phyloP scores from a whole-genome alignment of 805 yeast genomes.

The Yarrowia keelungensis region DNA sequence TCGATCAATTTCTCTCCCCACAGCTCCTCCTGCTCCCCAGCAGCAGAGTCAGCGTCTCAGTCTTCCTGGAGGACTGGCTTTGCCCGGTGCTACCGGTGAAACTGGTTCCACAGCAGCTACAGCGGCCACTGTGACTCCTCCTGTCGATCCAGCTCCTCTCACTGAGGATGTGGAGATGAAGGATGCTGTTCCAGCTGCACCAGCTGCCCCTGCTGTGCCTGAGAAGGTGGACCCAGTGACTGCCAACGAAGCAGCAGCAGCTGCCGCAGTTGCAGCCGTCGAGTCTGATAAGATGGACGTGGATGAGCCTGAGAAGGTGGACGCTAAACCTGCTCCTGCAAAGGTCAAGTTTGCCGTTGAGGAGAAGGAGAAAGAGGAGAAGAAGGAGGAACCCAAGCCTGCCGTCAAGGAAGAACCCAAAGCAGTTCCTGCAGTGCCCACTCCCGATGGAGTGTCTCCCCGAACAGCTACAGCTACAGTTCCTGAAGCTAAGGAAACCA shows the following conservation, averaged over 20 bases:
- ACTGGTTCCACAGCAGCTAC: background rate
- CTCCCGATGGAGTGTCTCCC: background rate
- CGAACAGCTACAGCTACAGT: background rate
- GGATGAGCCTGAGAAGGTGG: constrained; percentile 1
- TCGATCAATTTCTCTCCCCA: constrained; percentile 16
- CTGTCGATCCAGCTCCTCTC: background rate
- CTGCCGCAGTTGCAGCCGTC: constrained; percentile 9
- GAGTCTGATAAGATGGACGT: constrained; percentile 21
- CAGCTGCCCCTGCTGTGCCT: background rate
- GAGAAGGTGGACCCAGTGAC: background rate
- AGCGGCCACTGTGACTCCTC: background rate
- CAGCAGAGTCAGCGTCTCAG: constrained; percentile 23
- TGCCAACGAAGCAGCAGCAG: constrained; percentile 17
- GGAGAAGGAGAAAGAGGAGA: background rate
- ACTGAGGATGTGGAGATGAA: constrained; percentile 10
- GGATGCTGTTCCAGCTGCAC: background rate
- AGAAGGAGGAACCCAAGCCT: background rate
- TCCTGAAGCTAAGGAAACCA: background rate
- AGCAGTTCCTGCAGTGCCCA: background rate
- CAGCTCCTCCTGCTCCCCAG: background rate
- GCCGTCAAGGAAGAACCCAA: background rate
- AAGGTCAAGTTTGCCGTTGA: constrained; percentile 8
- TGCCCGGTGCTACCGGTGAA: constrained; percentile 1
- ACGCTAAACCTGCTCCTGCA: background rate
- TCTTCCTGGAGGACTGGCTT: constrained; percentile 14